A percentile compares a stretch with the other conserved stretches of the same genome.
Evolutionary conservation across 768 basidiomycete genomes (phyloP).

Genomic region (Albatrellus ellisii): DNA sequence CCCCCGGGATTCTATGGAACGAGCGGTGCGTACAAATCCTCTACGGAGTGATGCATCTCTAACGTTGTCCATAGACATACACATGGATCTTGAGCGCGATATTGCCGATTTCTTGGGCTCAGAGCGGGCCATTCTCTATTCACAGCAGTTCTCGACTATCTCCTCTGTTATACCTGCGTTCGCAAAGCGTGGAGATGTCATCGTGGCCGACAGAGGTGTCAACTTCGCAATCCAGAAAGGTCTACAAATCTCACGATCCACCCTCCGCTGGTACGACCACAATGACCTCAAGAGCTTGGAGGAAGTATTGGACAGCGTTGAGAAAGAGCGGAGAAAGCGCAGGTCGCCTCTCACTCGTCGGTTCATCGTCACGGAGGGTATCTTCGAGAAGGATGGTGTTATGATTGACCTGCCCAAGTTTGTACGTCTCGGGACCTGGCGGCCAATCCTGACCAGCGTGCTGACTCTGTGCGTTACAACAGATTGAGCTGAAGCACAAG

Average conservation of each 20-base stretch:
- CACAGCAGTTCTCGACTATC: slow-evolving; percentile 86
- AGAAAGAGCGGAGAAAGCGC: slow-evolving; percentile 83
- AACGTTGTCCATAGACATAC: slow-evolving; percentile 54
- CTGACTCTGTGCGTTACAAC: no score
- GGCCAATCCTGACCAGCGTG: background rate
- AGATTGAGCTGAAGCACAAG: slow-evolving; percentile 92
- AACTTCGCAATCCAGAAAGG: slow-evolving; percentile 96
- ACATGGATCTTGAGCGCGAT: slow-evolving; percentile 78
- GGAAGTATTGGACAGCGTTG: slow-evolving; percentile 68
- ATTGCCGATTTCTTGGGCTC: slow-evolving; percentile 86
- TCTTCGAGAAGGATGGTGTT: slow-evolving; percentile 89
- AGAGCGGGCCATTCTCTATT: slow-evolving; percentile 83
- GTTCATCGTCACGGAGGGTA: slow-evolving; percentile 95
- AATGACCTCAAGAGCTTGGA: slow-evolving; percentile 89
- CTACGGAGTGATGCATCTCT: background rate
- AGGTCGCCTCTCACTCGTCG: slow-evolving; percentile 70
- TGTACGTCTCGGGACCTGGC: slow-evolving; percentile 25
- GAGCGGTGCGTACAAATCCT: slow-evolving; percentile 60
- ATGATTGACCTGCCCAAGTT: slow-evolving; percentile 89
- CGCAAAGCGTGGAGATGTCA: slow-evolving; percentile 94
- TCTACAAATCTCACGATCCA: slow-evolving; percentile 83
- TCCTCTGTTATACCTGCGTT: slow-evolving; percentile 95
- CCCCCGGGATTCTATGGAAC: slow-evolving; percentile 97
- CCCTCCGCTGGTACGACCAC: slow-evolving; percentile 92
- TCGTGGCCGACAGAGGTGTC: slow-evolving; percentile 95